Evolutionary conservation across 106 monocot genomes (phyloP).

Genomic region (Agapanthus africanus): DNA sequence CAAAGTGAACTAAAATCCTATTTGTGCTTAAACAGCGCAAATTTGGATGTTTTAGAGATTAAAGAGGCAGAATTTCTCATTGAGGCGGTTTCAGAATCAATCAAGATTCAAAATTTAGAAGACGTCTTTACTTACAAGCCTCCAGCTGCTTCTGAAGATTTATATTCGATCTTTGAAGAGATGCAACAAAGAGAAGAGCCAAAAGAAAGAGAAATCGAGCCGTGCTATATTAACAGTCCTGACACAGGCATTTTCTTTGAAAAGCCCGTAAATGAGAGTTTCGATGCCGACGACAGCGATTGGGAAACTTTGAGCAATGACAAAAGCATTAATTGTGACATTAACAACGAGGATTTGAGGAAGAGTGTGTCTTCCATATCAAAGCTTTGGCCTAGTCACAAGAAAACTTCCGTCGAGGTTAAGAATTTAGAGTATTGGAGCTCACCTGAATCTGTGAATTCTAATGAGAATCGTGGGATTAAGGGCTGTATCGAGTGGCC

Average conservation of each 20-base stretch:
- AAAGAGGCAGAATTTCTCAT: slow-evolving; percentile 43
- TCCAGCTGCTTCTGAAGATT: slow-evolving; percentile 41
- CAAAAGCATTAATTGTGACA: too few relatives aligned
- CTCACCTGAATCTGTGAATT: slow-evolving; percentile 7
- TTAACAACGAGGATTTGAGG: slow-evolving; percentile 26
- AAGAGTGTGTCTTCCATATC: slow-evolving; percentile 31
- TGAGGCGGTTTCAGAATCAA: slow-evolving; percentile 23
- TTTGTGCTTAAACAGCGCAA: slow-evolving; percentile 6
- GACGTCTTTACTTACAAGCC: slow-evolving; percentile 47
- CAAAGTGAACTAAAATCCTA: slow-evolving; percentile 46
- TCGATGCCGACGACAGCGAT: slow-evolving; percentile 51
- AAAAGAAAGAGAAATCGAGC: slow-evolving; percentile 35
- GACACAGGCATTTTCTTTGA: slow-evolving; percentile 27
- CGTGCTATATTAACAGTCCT: slow-evolving; percentile 42
- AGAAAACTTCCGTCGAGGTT: slow-evolving; percentile 7
- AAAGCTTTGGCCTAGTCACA: slow-evolving; percentile 40
- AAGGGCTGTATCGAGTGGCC: slow-evolving; percentile 44
- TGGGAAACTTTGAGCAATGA: slow-evolving; percentile 51
- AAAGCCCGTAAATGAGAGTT: slow-evolving; percentile 15
- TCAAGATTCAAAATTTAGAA: slow-evolving; percentile 26
- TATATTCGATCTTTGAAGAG: slow-evolving; percentile 51
- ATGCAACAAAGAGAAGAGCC: slow-evolving; percentile 32
- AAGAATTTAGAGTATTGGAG: slow-evolving; percentile 8
- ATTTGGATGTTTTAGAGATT: slow-evolving; percentile 8
- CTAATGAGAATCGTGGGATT: background rate